These are phyloP conservation scores for Rhodomyrtus psidioides DNA, from an alignment of 441 rosid genomes.

Conservation along the genomic window DNA sequence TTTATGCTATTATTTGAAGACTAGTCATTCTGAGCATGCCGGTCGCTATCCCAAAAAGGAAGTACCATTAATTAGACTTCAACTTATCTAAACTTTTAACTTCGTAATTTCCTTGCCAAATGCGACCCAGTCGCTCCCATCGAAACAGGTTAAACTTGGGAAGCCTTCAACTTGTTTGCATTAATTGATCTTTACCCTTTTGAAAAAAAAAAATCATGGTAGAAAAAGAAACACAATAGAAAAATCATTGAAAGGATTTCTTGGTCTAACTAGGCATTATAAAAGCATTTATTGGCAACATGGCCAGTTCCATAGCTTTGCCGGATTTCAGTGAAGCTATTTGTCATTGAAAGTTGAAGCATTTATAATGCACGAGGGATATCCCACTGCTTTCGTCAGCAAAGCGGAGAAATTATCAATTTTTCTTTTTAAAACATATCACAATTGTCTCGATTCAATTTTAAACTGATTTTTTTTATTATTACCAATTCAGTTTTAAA, in stretches of 20 bases:
- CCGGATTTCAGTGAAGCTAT: neutral
- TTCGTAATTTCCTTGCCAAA: neutral
- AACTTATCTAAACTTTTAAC: neutral
- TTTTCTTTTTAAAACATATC: too few relatives aligned
- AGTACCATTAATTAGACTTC: neutral
- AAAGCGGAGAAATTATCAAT: neutral
- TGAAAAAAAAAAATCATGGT: neutral
- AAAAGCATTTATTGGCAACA: neutral
- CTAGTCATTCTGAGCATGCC: neutral
- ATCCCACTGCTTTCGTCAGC: neutral
- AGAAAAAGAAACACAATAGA: neutral
- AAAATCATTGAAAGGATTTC: neutral
- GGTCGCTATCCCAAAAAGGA: neutral
- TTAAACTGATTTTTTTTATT: too few relatives aligned
- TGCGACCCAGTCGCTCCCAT: neutral
- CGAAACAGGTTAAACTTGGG: too few relatives aligned
- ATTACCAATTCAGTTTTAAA: too few relatives aligned
- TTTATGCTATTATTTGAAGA: neutral
- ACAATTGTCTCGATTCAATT: too few relatives aligned
- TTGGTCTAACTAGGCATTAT: neutral
- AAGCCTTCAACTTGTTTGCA: neutral
- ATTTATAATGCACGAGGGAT: neutral
- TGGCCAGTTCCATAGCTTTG: neutral
- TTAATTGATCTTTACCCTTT: neutral
- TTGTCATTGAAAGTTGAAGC: neutral